These are phyloP conservation scores for Ceratobasidium papillatum DNA, from an alignment of 1,284 basidiomycete species.

Conservation along the genomic window DNA sequence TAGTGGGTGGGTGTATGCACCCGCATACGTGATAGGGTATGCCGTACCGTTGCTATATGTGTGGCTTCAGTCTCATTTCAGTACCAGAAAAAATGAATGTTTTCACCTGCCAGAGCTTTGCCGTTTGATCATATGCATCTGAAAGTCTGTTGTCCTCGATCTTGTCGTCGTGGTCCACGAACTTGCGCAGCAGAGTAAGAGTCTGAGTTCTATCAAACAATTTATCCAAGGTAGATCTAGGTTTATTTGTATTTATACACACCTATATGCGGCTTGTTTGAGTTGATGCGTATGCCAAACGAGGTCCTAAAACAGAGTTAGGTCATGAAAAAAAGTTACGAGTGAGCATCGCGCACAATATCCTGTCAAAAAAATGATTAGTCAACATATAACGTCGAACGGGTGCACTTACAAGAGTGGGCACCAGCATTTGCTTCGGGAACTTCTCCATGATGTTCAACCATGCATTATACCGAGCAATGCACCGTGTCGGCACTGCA, in stretches of 20 bases:
- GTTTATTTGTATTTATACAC: not conserved
- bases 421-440: constrained; percentile 47
- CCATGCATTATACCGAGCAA: constrained; percentile 56
- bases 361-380: constrained; percentile 25
- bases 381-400: not conserved
- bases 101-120: constrained; percentile 46
- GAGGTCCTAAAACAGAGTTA: constrained; percentile 50
- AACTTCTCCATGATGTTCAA: constrained; percentile 56
- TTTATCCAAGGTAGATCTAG: not conserved
- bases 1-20: constrained; percentile 42
- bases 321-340: not conserved
- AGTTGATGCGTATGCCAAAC: constrained; percentile 62
- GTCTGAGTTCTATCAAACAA: constrained; percentile 34
- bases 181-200: constrained; percentile 36
- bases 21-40: constrained; percentile 36
- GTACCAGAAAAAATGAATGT: constrained; percentile 3
- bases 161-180: constrained; percentile 50
- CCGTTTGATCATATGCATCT: constrained; percentile 48
- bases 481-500: constrained; percentile 44
- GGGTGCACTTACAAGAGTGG: constrained; percentile 45
- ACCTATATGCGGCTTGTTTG: constrained; percentile 50
- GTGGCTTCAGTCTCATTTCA: not conserved
- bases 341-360: constrained; percentile 44
- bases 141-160: constrained; percentile 47
- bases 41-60: constrained; percentile 40